phyloP scores from a whole-genome alignment of 495 filamentous ascomycete species.

The Terfezia boudieri region DNA sequence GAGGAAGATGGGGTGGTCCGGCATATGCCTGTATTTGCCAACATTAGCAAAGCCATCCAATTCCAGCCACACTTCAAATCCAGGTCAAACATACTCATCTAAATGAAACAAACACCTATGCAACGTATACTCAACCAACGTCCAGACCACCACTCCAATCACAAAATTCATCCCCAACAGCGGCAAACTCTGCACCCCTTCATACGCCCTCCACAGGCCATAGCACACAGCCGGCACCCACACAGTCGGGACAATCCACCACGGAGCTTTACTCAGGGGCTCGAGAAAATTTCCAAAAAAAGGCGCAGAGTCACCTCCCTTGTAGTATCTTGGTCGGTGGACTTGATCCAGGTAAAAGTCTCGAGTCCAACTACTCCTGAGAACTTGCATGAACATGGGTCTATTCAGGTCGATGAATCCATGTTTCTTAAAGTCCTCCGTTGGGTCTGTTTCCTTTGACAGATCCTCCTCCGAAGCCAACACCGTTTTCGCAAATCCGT shows the following conservation, averaged over 20 bases:
- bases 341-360: constrained; percentile 92
- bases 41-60: not conserved
- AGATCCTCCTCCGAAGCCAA: constrained; percentile 73
- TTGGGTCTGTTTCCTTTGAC: constrained; percentile 57
- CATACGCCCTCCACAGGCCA: constrained; percentile 42
- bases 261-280: constrained; percentile 77
- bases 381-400: constrained; percentile 75
- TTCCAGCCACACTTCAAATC: too few relatives aligned
- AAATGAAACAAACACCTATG: constrained; percentile 90
- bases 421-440: constrained; percentile 55
- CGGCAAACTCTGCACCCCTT: constrained; percentile 36
- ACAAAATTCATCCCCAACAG: constrained; percentile 2
- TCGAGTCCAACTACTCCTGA: constrained; percentile 68
- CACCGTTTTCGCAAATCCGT: constrained; percentile 50
- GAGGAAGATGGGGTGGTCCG: constrained; percentile 74
- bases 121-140: constrained; percentile 68
- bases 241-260: constrained; percentile 65
- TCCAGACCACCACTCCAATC: constrained; percentile 57
- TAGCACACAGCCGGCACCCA: constrained; percentile 74
- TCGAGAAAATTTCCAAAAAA: constrained; percentile 97
- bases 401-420: constrained; percentile 81
- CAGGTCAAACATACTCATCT: constrained; percentile 41
- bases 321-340: constrained; percentile 86
- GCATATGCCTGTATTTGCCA: constrained; percentile 37
- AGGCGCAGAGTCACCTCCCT: constrained; percentile 72